phyloP scores from a whole-genome alignment of 495 filamentous ascomycete species.

The Annulohypoxylon stygium region DNA sequence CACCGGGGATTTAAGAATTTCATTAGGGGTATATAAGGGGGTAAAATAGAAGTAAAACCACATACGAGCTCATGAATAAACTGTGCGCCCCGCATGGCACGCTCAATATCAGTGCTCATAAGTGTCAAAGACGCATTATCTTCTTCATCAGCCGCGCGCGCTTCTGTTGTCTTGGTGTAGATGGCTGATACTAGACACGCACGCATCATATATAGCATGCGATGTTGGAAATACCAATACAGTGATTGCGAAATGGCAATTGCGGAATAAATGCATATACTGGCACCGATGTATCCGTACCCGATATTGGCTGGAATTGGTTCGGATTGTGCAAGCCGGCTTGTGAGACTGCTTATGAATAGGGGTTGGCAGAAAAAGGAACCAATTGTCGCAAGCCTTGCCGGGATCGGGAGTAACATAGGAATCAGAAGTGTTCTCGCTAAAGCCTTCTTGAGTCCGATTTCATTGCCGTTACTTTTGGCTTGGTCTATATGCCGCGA shows the following conservation, averaged over 20 bases:
- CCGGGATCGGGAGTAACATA: constrained; percentile 63
- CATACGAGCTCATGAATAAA: constrained; percentile 56
- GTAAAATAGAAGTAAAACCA: background rate
- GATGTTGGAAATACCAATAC: constrained; percentile 71
- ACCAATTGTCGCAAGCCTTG: constrained; percentile 66
- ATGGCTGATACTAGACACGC: constrained; percentile 70
- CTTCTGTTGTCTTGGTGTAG: constrained; percentile 64
- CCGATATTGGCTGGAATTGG: constrained; percentile 53
- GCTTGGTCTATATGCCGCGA: constrained; percentile 47
- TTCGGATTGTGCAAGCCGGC: constrained; percentile 37
- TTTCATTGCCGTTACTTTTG: constrained; percentile 45
- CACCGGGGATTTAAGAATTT: background rate
- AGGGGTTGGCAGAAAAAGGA: constrained; percentile 76
- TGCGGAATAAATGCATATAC: constrained; percentile 70
- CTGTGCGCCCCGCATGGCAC: constrained; percentile 54
- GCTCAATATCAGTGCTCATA: constrained; percentile 68
- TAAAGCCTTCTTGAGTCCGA: constrained; percentile 32
- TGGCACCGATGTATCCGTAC: constrained; percentile 76
- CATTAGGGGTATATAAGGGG: background rate
- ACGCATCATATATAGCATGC: constrained; percentile 70
- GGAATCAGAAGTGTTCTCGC: constrained; percentile 42
- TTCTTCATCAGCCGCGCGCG: constrained; percentile 60
- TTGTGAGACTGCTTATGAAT: constrained; percentile 65
- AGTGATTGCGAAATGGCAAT: constrained; percentile 67
- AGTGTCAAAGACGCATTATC: constrained; percentile 69